Base-by-base conservation (phyloP, 768 basidiomycete species). In the Lentinula lateritia region DNA sequence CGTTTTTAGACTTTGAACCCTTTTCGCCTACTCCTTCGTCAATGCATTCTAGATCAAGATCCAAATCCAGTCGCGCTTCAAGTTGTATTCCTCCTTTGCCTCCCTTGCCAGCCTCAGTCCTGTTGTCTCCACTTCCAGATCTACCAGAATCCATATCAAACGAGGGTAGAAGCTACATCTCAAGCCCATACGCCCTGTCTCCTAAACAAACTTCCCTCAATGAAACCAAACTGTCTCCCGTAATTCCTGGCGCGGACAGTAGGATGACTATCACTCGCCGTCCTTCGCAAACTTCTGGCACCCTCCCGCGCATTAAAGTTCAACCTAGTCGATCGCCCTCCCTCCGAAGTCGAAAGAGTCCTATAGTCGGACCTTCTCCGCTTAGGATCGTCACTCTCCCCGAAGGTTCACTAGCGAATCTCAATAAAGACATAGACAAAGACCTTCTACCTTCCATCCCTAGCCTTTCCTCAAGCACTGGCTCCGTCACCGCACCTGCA, bases 381-480 rank as follows among this genome's bases (percentile, higher is more conserved):
- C 66, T 83, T 43, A 75, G 80, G 43, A 69, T 70, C 52, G 77
- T 79, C 76, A 76, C 76, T 32, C 68, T 79, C 35, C 77, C 77
- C 10, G 77, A 76, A 35, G 61, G 61, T 28, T 66, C 68, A 7
- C 65, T 67, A 1, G 23, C 66, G 12, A 68, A 69, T 18, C 48
- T 66, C 9, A 43, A 42, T 18, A 45, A 23, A 23, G 60, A 61
- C 0, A 12, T n/a, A 9, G 46, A 48, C 20, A 48, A 48, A 23
- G 46, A 48, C n/a, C 18, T 20, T 3, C 53, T 36, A 16, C 36
- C 52, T 46, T 23, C 46, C 15, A 45, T 48, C 8, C 46, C 46
- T 48, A 48, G 46, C 46, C 46, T 48, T 48, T 18, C 46, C 8
- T 48, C 46, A 15, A 35, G 32, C 35, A 32, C 32, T 10, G 50